These are phyloP conservation scores for Pseudocohnilembus persalinus DNA, from an alignment of 169 alveolate species.

Conservation along the genomic window DNA sequence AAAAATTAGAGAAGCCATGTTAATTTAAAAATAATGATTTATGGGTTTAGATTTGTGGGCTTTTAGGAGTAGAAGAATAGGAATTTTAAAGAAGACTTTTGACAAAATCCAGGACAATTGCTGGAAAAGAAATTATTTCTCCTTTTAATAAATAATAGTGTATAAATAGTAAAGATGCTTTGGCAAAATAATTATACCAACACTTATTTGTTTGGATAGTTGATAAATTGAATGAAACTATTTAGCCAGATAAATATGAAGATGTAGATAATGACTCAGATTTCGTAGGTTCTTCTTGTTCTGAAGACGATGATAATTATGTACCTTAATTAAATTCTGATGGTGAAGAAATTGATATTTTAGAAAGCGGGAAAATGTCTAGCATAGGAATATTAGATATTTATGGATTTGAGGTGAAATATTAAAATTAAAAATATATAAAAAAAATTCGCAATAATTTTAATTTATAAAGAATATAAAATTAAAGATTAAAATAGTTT, in stretches of 20 bases:
- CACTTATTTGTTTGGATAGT: conserved; percentile 64
- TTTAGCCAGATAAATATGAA: conserved; percentile 54
- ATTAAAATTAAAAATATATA: too few species aligned
- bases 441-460: too few species aligned
- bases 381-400: conserved; percentile 97
- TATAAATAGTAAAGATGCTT: conserved; percentile 49
- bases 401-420: conserved; percentile 96
- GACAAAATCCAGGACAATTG: conserved; percentile 51
- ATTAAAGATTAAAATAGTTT: too few species aligned
- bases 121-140: conserved; percentile 45
- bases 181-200: conserved; percentile 59
- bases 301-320: background rate
- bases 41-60: conserved; percentile 52
- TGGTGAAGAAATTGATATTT: background rate
- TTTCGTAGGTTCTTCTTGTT: background rate
- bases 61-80: conserved; percentile 49
- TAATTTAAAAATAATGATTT: conserved; percentile 49
- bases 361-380: conserved; percentile 24
- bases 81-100: conserved; percentile 62
- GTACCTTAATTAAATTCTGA: background rate
- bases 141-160: conserved; percentile 38
- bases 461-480: too few species aligned
- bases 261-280: background rate
- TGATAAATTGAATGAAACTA: conserved; percentile 46
- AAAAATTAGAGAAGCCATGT: conserved; percentile 35